These are phyloP conservation scores for Ziziphus jujuba DNA, from an alignment of 306 rosid genomes.

Conservation along the genomic window DNA sequence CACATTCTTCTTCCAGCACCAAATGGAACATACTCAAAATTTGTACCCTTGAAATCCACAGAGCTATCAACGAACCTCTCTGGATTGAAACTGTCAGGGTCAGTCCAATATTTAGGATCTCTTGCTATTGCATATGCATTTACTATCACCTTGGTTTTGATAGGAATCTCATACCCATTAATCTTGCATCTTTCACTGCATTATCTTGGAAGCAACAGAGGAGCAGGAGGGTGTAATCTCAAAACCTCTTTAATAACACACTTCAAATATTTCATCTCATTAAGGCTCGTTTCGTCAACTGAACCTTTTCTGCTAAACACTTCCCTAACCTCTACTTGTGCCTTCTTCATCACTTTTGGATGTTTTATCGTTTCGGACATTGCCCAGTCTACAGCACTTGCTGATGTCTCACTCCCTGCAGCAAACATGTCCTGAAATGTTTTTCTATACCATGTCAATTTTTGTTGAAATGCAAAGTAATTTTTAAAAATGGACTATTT, in stretches of 20 bases:
- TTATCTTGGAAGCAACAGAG: constrained; percentile 16
- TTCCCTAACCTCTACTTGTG: constrained; percentile 20
- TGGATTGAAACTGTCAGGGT: constrained; percentile 14
- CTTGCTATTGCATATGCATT: constrained; percentile 21
- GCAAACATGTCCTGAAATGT: background rate
- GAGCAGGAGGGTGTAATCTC: constrained; percentile 9
- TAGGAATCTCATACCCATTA: constrained; percentile 14
- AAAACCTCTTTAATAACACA: too few relatives aligned
- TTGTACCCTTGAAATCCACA: constrained; percentile 1
- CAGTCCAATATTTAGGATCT: constrained; percentile 15
- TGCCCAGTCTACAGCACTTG: constrained; percentile 9
- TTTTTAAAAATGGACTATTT: too few relatives aligned
- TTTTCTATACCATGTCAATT: background rate
- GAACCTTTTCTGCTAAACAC: background rate
- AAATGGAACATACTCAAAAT: constrained; percentile 10
- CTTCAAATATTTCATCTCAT: constrained; percentile 20
- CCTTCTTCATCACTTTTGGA: constrained; percentile 19
- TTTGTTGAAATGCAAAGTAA: too few relatives aligned
- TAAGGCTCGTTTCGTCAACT: background rate
- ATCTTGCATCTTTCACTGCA: constrained; percentile 2
- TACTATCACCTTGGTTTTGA: constrained; percentile 12
- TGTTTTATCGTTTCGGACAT: constrained; percentile 15
- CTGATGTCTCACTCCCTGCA: constrained; percentile 18
- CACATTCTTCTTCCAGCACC: constrained; percentile 23
- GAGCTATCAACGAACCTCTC: constrained; percentile 17